A percentile compares a stretch with the other conserved stretches of the same genome.
These are phyloP conservation scores for Pelargonium australe DNA, from an alignment of 441 rosid species.

Conservation along the genomic window DNA sequence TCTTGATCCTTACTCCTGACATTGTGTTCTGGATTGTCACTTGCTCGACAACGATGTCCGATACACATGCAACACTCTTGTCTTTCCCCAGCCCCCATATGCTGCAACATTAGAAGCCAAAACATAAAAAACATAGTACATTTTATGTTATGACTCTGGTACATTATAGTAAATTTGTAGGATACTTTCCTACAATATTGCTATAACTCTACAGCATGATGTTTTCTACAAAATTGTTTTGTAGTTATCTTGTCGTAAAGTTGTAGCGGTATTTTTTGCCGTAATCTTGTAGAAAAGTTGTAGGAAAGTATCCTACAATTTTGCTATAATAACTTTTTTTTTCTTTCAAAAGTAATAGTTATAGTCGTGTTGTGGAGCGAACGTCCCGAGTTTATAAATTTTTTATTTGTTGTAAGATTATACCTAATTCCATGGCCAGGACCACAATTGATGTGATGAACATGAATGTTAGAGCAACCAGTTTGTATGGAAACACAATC, in stretches of 20 bases:
- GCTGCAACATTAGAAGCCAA: slow-evolving; percentile 26
- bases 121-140: neutral
- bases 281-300: no score
- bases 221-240: no score
- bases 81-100: slow-evolving; percentile 75
- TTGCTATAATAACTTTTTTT: no score
- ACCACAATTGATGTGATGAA: slow-evolving; percentile 71
- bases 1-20: slow-evolving; percentile 73
- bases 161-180: no score
- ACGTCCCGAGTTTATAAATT: neutral
- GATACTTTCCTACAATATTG: no score
- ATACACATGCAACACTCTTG: slow-evolving; percentile 67
- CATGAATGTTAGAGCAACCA: slow-evolving; percentile 68
- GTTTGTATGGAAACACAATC: slow-evolving; percentile 86
- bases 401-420: neutral
- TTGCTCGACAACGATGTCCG: slow-evolving; percentile 52
- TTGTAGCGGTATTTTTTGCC: no score
- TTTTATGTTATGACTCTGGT: no score
- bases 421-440: slow-evolving; percentile 93
- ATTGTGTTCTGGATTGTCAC: slow-evolving; percentile 48
- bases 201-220: no score
- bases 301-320: no score
- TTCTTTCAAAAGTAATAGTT: no score
- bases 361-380: no score
- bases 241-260: no score